Conservation (phyloP, 768 basidiomycete species). For the Hygrocybe punicea region DNA sequence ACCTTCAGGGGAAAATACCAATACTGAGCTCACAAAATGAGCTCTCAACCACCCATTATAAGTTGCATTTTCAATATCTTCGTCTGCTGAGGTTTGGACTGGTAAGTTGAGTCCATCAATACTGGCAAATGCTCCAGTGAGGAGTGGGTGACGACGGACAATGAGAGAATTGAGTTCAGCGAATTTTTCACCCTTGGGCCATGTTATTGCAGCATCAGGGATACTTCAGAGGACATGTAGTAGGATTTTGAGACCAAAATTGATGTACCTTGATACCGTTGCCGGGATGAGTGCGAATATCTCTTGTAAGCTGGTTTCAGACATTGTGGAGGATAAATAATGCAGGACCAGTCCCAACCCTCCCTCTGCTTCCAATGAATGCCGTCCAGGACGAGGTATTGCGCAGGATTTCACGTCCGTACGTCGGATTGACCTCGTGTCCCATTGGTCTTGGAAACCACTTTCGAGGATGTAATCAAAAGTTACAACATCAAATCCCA, state of each 20-base stretch:
- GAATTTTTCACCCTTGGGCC: conserved; percentile 30
- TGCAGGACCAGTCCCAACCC: conserved; percentile 43
- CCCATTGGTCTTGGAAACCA: conserved; percentile 32
- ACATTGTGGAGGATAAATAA: conserved; percentile 42
- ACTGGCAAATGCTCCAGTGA: conserved; percentile 38
- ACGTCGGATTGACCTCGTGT: conserved; percentile 29
- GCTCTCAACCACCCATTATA: conserved; percentile 43
- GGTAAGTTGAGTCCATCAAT: conserved; percentile 40
- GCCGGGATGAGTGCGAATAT: conserved; percentile 45
- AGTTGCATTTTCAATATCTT: conserved; percentile 41
- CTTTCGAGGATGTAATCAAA: conserved; percentile 34
- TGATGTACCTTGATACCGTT: conserved; percentile 35
- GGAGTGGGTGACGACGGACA: conserved; percentile 27
- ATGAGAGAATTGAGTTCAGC: conserved; percentile 26
- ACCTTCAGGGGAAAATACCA: conserved; percentile 30
- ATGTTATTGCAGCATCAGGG: conserved; percentile 28
- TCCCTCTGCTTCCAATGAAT: conserved; percentile 40
- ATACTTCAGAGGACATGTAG: conserved; percentile 26
- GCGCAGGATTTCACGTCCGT: conserved; percentile 20
- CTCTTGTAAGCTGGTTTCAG: conserved; percentile 38
- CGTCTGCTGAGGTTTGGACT: conserved; percentile 34
- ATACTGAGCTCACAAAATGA: conserved; percentile 37
- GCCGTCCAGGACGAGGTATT: conserved; percentile 21
- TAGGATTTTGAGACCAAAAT: conserved; percentile 32
- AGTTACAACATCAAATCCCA: conserved; percentile 40